These are phyloP conservation scores for Xylariaceae sp. DNA, from an alignment of 2,329 filamentous ascomycete genomes.

Conservation along the genomic window DNA sequence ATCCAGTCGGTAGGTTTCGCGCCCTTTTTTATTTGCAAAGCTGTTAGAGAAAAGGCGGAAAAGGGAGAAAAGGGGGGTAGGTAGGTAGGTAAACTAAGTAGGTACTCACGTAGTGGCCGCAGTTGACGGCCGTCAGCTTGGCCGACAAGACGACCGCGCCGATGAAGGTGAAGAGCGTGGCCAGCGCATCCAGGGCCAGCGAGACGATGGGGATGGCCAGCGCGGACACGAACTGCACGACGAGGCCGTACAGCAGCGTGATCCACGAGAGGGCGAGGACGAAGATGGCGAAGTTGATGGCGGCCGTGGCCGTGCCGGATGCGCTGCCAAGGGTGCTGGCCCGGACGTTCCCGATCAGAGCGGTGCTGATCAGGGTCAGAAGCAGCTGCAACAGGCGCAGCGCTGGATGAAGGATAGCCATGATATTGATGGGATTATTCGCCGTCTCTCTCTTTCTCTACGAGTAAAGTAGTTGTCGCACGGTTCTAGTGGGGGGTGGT, in stretches of 20 bases:
- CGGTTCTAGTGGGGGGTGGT: too few species aligned
- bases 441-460: too few species aligned
- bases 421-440: slow-evolving; percentile 9
- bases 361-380: slow-evolving; percentile 48
- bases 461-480: too few species aligned
- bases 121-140: slow-evolving; percentile 64
- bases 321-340: slow-evolving; percentile 43
- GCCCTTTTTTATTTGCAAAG: slow-evolving; percentile 24
- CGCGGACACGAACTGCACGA: slow-evolving; percentile 22
- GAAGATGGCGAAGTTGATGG: slow-evolving; percentile 65
- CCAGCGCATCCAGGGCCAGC: slow-evolving; percentile 33
- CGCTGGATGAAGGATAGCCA: slow-evolving; percentile 38
- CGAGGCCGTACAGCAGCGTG: slow-evolving; percentile 44
- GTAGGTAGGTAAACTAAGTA: too few species aligned
- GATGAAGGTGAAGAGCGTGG: slow-evolving; percentile 65
- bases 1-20: slow-evolving; percentile 49
- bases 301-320: slow-evolving; percentile 37
- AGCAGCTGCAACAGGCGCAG: slow-evolving; percentile 47
- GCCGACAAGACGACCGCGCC: slow-evolving; percentile 65
- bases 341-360: slow-evolving; percentile 54
- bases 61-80: background rate
- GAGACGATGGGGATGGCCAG: slow-evolving; percentile 23
- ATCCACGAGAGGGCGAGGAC: slow-evolving; percentile 62
- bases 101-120: slow-evolving; percentile 49
- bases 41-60: slow-evolving; percentile 1